Percentiles rank a stretch among this genome's conserved stretches.
Evolutionary conservation across 208 protist species (phyloP).

Genomic region (Trypanosoma boissoni): DNA sequence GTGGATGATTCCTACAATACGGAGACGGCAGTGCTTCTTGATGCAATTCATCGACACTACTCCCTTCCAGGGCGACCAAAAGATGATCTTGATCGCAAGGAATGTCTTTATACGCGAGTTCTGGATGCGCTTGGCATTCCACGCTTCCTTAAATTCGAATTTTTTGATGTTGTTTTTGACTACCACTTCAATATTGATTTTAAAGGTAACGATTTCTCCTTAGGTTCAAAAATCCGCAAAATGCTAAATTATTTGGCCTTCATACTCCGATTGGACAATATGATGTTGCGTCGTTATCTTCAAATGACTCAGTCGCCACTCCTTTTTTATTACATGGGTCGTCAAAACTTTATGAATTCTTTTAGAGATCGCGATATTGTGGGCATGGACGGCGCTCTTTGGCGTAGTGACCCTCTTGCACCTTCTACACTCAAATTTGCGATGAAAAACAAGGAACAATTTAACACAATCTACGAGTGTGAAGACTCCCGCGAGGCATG

Average conservation of each 20-base stretch:
- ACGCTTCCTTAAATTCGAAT: constrained; percentile 15
- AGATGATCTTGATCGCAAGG: constrained; percentile 3
- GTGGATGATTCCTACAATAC: constrained; percentile 29
- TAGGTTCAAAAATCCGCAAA: constrained; percentile 21
- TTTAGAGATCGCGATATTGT: constrained; percentile 24
- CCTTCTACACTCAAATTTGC: constrained; percentile 10
- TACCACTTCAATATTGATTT: constrained; percentile 22
- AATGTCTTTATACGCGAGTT: constrained; percentile 29
- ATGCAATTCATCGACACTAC: constrained; percentile 29
- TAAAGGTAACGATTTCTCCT: neutral
- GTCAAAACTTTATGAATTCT: constrained; percentile 20
- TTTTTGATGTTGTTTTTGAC: constrained; percentile 34
- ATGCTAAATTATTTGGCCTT: constrained; percentile 37
- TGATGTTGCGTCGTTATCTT: constrained; percentile 23
- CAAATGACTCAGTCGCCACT: constrained; percentile 34
- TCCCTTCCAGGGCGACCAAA: constrained; percentile 20
- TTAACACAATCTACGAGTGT: constrained; percentile 24
- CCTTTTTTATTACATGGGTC: constrained; percentile 31
- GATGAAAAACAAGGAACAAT: constrained; percentile 16
- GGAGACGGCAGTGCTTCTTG: constrained; percentile 28
- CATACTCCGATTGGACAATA: constrained; percentile 31
- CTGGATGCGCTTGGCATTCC: constrained; percentile 11
- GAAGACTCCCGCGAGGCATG: constrained; percentile 20
- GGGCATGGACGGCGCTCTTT: constrained; percentile 30
- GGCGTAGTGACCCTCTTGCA: constrained; percentile 25